Base-by-base conservation (phyloP, 176 grass and related monocot genomes). In the Olyra latifolia region DNA sequence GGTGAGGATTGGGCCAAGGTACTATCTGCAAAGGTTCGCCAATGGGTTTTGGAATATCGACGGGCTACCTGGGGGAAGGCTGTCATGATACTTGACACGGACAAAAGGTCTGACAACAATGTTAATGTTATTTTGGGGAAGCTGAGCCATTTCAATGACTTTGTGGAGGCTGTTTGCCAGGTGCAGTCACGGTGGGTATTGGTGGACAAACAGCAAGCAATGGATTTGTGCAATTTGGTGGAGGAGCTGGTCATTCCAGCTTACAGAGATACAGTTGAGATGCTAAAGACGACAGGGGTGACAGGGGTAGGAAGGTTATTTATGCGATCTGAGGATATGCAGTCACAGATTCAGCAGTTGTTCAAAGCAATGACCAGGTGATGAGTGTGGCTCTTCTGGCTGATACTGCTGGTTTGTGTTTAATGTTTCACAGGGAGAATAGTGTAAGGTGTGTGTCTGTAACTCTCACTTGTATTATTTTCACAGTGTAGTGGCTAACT, bases 151-250 rank as follows among this genome's bases (percentile, higher is more conserved):
- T 90, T 90, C 80, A 82, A 79, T 42, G 67, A 62, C 29, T 83
- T 86, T 63, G 57, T 87, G 42, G 68, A 86, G 28, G 88, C 84
- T 1, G 63, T 90, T 69, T 83, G 41, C 50, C 74, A 77, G 69
- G 75, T 78, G 68, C 88, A 86, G 74, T 82, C 79, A 40, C 38
- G 20, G 52, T 90, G 83, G 88, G 74, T 86, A 41, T 48, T 86
- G 61, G 45, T 79, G 74, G 80, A 90, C 11, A 82, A 83, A 68
- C 79, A 83, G 88, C 49, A 86, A 60, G 68, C 78, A 48, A 54
- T 46, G 58, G 54, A 90, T 66, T 45, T 90, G 75, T 59, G 79
- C 68, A 78, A 35, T 52, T 60, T 81, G 23, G 62, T 79, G 32
- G 40, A 77, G 84, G 88, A 77, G 44, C 59, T 73, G 13, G 83